Evolutionary conservation across 345 rosid genomes (phyloP).

Genomic region (Gossypium arboreum): DNA sequence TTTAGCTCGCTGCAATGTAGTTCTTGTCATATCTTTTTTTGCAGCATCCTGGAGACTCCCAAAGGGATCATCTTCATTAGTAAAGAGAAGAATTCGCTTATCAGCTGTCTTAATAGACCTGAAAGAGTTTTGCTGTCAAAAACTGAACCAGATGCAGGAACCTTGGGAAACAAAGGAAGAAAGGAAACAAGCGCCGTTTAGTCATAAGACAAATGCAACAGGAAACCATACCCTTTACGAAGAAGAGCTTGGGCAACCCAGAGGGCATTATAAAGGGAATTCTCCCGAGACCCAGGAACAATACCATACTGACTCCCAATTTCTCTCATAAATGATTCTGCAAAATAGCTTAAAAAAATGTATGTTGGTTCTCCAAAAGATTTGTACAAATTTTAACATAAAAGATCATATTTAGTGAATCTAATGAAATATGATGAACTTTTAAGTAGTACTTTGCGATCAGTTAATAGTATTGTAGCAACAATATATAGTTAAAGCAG

Average conservation of each 20-base stretch:
- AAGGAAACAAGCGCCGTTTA: not conserved
- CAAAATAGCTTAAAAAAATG: slow-evolving; percentile 17
- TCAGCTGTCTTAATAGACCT: slow-evolving; percentile 86
- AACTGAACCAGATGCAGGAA: slow-evolving; percentile 8
- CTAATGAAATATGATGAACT: not conserved
- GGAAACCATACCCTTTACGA: slow-evolving; percentile 72
- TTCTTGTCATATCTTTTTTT: slow-evolving; percentile 83
- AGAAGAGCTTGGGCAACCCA: slow-evolving; percentile 98
- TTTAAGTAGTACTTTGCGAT: not conserved
- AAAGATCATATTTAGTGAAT: not conserved
- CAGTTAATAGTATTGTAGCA: not conserved
- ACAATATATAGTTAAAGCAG: not conserved
- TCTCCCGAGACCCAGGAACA: slow-evolving; percentile 80
- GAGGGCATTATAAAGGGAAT: slow-evolving; percentile 84
- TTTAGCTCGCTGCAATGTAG: slow-evolving; percentile 93
- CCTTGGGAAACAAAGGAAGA: not conserved
- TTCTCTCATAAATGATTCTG: slow-evolving; percentile 62
- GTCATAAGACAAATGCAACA: slow-evolving; percentile 3
- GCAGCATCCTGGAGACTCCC: slow-evolving; percentile 65
- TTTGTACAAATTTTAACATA: not conserved
- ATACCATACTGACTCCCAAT: slow-evolving; percentile 92
- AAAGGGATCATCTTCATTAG: slow-evolving; percentile 95
- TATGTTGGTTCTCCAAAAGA: not conserved
- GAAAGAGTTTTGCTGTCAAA: slow-evolving; percentile 21
- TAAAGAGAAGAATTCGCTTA: slow-evolving; percentile 77